These are phyloP conservation scores for Periconia macrospinosa DNA, from an alignment of 2,329 filamentous ascomycete species.

Conservation along the genomic window DNA sequence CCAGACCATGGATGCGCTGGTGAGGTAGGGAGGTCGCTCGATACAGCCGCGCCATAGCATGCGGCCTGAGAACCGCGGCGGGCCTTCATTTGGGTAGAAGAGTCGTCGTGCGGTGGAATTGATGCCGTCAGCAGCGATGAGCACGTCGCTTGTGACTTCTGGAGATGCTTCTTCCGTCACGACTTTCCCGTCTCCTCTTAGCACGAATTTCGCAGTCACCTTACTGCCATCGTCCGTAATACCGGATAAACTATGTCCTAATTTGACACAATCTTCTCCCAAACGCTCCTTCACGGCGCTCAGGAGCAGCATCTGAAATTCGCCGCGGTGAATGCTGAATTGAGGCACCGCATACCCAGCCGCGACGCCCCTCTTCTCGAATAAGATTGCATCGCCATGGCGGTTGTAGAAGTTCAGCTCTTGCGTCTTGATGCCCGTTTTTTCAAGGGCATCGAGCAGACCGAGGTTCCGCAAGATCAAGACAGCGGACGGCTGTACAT, in stretches of 20 bases:
- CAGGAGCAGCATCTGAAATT: constrained; percentile 50
- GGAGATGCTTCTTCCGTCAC: constrained; percentile 23
- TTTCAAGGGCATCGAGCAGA: constrained; percentile 44
- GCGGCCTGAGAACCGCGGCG: constrained; percentile 49
- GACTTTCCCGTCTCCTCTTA: constrained; percentile 20
- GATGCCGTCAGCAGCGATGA: constrained; percentile 51
- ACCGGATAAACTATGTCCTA: constrained; percentile 42
- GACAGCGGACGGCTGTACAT: constrained; percentile 51
- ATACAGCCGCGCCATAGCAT: constrained; percentile 52
- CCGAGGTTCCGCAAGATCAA: constrained; percentile 50
- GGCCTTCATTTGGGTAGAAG: constrained; percentile 50
- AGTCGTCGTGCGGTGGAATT: constrained; percentile 47
- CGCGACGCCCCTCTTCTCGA: constrained; percentile 44
- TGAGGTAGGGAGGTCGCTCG: constrained; percentile 46
- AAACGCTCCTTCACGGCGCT: constrained; percentile 47
- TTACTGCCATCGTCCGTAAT: constrained; percentile 31
- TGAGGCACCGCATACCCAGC: constrained; percentile 50
- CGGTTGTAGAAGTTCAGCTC: constrained; percentile 52
- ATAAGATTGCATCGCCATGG: constrained; percentile 48
- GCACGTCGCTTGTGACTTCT: constrained; percentile 35
- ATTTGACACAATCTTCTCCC: constrained; percentile 42
- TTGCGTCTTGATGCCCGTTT: constrained; percentile 45
- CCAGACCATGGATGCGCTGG: constrained; percentile 50
- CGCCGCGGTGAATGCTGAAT: constrained; percentile 50
- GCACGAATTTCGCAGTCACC: constrained; percentile 45